Evolutionary conservation across 1,284 basidiomycete species (phyloP), one percentile per base, ranked within the genome.

Genomic region (Cutaneotrichosporon mucoides): DNA sequence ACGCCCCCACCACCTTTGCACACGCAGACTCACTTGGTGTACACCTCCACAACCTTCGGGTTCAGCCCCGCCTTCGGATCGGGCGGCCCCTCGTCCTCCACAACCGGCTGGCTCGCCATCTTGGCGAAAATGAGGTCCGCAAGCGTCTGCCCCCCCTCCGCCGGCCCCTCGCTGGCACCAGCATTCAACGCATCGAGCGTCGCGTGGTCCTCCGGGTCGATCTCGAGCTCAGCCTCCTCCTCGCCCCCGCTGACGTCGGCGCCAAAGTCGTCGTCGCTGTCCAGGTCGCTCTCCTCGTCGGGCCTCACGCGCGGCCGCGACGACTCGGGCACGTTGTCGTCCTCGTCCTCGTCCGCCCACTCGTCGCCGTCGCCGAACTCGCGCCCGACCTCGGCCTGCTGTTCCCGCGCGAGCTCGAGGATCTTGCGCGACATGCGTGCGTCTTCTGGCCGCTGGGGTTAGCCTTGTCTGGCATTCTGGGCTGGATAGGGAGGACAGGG

Each of bases 111-210:
- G 60, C 87, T 84, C 60, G 82, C 84, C 53, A 99, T 83, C 79
- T 98, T 97, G 43, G 90, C 85, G 76, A 99, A 92, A 64, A 99
- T 99, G 41, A 99, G 82, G 76, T 99, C 95, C 24, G 95, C 95
- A 15, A 99, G 81, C 5, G 92, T 96, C 36, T 59, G 62, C 10
- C 58, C 67, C 15, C 65, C 70, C 16, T 57, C 65, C 13, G 59
- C 67, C 12, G 63, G 62, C 5, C 57, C 65, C 24, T 48, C 37
- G 16, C 47, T 59, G 24, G 37, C 55, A 12, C 64, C 63, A 9
- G 64, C 52, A n/a, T 72, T 69, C 24, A 95, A 81, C 11, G 86
- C 83, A 66, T 95, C 91, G 24, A 96, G 81, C 9, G 90, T 86
- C 66, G 88, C 85, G 76, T 94, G 82, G 77, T 96, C 93, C 63